Base-by-base conservation (phyloP, 805 yeast species). In the Sugiyamaella boreocaroliniensis region DNA sequence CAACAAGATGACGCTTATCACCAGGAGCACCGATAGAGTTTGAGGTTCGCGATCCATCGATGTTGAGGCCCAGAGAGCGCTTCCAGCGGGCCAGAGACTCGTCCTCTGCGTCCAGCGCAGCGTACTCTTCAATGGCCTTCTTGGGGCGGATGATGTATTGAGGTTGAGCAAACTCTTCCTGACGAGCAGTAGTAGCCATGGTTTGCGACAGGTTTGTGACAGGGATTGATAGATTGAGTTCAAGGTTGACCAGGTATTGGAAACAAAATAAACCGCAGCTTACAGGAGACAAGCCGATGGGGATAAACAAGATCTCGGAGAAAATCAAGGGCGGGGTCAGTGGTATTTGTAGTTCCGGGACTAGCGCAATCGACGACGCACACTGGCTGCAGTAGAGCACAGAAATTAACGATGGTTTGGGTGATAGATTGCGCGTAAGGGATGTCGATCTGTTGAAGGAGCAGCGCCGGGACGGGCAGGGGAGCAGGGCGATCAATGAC, bases 81-180 rank as follows among this genome's bases (percentile, higher is more conserved):
- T 90, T 90, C 97, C 97, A 89, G 68, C 86, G 87, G 56, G 85
- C 86, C 57, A 89, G 75, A 15, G 95, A 85, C 69, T 88, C 96
- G 67, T 89, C 97, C 61, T 89, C 86, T 11, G 92, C 92, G 65
- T 89, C 97, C 59, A 89, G 71, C 52, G 83, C 77, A 51, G 83
- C 80, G 69, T 89, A 89, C 66, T 89, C 96, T 43, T 80, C 89
- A 43, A 89, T 77, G 15, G 95, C 85, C 65, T 89, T 89, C 72
- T 89, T 79, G 16, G 71, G 77, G 4, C 80, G 78, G 19, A 80
- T 82, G 50, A 74, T 77, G 73, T 84, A 86, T 41, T 50, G 29
- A 8, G 45, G 48, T 11, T 44, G 29, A 10, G 37, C 5, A 32
- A 32, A 32, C 37, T 32, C 37, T 10, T 32, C 37, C n/a, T 10